A percentile compares a stretch with the other conserved stretches of the same genome.
Evolutionary conservation across 2,329 filamentous ascomycete genomes (phyloP).

Genomic region (Trichoderma endophyticum): DNA sequence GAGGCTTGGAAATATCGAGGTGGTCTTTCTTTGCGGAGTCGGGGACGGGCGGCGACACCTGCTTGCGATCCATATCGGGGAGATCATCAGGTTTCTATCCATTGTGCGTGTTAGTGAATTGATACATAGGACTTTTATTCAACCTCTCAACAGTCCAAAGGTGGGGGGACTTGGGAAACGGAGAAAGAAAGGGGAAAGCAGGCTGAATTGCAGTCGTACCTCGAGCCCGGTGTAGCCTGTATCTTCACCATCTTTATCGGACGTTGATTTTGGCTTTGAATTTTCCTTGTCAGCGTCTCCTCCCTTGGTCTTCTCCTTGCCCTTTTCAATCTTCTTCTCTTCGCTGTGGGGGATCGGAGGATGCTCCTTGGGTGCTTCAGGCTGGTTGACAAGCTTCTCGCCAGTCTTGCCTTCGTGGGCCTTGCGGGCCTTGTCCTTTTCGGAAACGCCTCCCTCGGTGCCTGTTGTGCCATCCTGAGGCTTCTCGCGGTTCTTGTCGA

Average conservation of each 20-base stretch:
- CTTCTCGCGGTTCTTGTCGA: constrained; percentile 71
- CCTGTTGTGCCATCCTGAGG: constrained; percentile 85
- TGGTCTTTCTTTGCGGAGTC: constrained; percentile 63
- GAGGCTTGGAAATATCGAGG: constrained; percentile 44
- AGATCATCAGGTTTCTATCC: constrained; percentile 75
- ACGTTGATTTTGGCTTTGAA: constrained; percentile 37
- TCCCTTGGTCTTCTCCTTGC: constrained; percentile 33
- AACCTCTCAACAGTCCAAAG: not conserved
- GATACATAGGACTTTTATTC: not conserved
- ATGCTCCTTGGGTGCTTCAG: constrained; percentile 79
- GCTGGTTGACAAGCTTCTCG: constrained; percentile 68
- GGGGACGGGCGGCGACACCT: constrained; percentile 67
- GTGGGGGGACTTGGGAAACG: not conserved
- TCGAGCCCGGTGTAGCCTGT: constrained; percentile 38
- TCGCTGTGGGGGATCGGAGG: constrained; percentile 80
- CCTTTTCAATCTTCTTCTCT: constrained; percentile 61
- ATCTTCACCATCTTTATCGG: constrained; percentile 39
- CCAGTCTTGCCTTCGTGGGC: constrained; percentile 63
- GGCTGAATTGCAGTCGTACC: constrained; percentile 23
- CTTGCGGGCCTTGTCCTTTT: constrained; percentile 76
- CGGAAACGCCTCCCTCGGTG: constrained; percentile 83
- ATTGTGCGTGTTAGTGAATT: constrained; percentile 22
- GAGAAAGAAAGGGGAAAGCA: not conserved
- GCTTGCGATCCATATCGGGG: constrained; percentile 73
- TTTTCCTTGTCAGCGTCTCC: constrained; percentile 33